Evolutionary conservation across 2,329 filamentous ascomycete species (phyloP).

Genomic region (Epicoccum nigrum): DNA sequence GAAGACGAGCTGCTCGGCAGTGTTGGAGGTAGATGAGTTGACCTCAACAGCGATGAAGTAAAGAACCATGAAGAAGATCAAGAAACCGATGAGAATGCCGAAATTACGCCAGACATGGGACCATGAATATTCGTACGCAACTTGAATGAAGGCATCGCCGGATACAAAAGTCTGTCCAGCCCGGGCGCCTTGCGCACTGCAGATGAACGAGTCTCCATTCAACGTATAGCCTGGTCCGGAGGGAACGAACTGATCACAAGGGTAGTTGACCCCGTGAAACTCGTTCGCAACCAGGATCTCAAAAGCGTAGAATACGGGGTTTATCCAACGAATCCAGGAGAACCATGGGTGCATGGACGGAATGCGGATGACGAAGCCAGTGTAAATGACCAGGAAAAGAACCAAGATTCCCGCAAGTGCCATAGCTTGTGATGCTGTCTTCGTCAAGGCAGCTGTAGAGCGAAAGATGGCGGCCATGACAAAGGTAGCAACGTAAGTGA

Average conservation of each 20-base stretch:
- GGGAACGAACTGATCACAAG: conserved; percentile 49
- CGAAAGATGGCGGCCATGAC: conserved; percentile 85
- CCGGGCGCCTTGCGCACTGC: conserved; percentile 47
- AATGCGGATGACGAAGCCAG: conserved; percentile 71
- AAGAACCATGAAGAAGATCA: conserved; percentile 66
- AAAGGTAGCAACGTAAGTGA: conserved; percentile 60
- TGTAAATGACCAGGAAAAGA: conserved; percentile 68
- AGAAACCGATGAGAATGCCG: conserved; percentile 69
- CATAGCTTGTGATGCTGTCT: conserved; percentile 66
- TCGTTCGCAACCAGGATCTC: conserved; percentile 83
- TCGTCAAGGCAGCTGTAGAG: conserved; percentile 74
- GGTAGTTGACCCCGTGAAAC: conserved; percentile 42
- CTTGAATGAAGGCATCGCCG: conserved; percentile 47
- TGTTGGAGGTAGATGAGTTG: conserved; percentile 67
- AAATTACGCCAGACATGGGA: conserved; percentile 55
- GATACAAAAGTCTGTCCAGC: conserved; percentile 47
- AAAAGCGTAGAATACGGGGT: conserved; percentile 80
- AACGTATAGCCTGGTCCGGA: conserved; percentile 43
- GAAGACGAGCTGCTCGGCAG: conserved; percentile 74
- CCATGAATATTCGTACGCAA: conserved; percentile 47
- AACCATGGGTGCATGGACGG: conserved; percentile 60
- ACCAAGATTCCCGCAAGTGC: conserved; percentile 63
- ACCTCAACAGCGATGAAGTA: conserved; percentile 70
- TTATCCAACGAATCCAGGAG: conserved; percentile 61
- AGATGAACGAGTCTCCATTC: conserved; percentile 43